Evolutionary conservation across 164 flowering plant species (phyloP), one percentile per base, ranked within the genome.

Genomic region (Taxillus chinensis): DNA sequence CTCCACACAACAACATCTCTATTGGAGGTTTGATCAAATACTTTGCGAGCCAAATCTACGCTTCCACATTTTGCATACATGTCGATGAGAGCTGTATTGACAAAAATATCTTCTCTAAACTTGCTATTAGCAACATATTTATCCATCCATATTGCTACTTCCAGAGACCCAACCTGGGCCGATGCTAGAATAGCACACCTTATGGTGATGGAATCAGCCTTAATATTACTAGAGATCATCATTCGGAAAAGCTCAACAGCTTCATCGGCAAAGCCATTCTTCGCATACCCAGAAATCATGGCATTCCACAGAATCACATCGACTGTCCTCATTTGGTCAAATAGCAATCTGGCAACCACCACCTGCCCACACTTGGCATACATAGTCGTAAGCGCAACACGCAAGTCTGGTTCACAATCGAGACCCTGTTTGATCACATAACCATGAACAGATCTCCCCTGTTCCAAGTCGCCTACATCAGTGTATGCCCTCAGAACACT

Each of bases 61-160:
- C 70, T 70, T 62, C 90, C 87, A 66, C 86, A 80, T 61, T 85
- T 85, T 14, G 84, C 81, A 72, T 69, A 83, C 90, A 83, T 83
- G 70, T 83, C 86, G 52, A 85, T 70, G 7, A 85, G 79, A 15
- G 83, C 79, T n/a, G 82, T 77, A 45, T 68, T 75, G 7, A 82
- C 80, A 67, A 67, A 70, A 16, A 73, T 42, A 62, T 85, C 76
- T 67, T 68, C 56, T 51, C 41, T 67, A 69, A 64, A 77, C 51
- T 71, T 72, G 52, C 76, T 77, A 8, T 54, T 73, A 42, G 8
- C 14, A 13, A 77, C 64, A 45, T 68, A 78, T 45, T 69, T 64
- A 61, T 67, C 71, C 77, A 81, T 76, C 82, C 82, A 80, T 62
- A 45, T 71, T 4, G 80, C 87, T 64, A 72, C 54, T 38, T 74